phyloP scores from a whole-genome alignment of 2,329 filamentous ascomycete species.

The Achaetomium macrosporum region DNA sequence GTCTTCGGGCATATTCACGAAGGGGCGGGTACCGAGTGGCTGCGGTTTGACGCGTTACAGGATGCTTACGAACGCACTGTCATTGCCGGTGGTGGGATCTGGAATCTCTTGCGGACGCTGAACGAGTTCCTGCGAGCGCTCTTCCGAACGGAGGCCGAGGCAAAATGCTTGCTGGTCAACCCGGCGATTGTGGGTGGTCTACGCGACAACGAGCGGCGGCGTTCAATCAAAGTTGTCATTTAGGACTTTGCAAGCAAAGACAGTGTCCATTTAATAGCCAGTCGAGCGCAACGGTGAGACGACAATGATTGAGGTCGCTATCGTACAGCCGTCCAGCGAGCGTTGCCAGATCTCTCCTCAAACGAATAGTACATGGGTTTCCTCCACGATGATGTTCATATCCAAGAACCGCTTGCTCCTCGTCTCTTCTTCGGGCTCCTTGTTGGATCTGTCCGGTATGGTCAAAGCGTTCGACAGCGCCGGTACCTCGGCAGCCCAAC shows the following conservation, averaged over 20 bases:
- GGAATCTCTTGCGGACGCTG: constrained; percentile 10
- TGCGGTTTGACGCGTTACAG: constrained; percentile 14
- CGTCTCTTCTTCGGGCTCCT: neutral
- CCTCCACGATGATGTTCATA: constrained; percentile 10
- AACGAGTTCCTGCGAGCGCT: neutral
- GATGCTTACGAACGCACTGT: constrained; percentile 6
- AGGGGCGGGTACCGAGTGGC: constrained; percentile 19
- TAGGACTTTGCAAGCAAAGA: neutral
- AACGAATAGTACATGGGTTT: constrained; percentile 10
- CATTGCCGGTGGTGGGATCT: constrained; percentile 6
- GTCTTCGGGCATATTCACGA: constrained; percentile 36
- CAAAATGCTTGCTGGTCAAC: constrained; percentile 18
- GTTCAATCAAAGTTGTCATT: constrained; percentile 9
- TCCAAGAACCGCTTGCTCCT: constrained; percentile 8
- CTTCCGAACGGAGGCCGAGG: constrained; percentile 2
- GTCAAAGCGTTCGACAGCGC: neutral
- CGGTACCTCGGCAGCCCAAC: constrained; percentile 7
- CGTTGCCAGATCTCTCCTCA: neutral
- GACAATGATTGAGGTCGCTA: neutral
- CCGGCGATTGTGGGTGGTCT: constrained; percentile 14
- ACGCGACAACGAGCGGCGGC: constrained; percentile 9
- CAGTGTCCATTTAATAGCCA: neutral
- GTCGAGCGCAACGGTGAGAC: neutral
- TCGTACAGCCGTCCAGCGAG: too few relatives aligned
- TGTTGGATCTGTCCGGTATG: constrained; percentile 1